Conservation (phyloP, 345 rosid genomes). For the Euphorbia pulcherrima region DNA sequence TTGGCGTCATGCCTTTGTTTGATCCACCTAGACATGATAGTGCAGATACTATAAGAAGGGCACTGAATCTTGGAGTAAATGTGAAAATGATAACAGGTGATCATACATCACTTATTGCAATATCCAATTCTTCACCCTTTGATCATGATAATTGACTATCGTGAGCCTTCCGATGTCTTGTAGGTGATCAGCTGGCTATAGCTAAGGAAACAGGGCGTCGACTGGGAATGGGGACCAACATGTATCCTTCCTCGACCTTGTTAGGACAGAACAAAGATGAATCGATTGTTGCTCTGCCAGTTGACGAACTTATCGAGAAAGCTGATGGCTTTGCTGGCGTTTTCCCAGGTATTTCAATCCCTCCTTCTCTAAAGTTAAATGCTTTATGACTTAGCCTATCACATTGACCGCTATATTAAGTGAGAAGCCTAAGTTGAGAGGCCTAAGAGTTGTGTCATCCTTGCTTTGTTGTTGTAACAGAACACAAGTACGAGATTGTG, state of each 20-base stretch:
- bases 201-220: slow-evolving; percentile 69
- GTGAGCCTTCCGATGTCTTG: not conserved
- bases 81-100: slow-evolving; percentile 65
- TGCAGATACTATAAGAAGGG: slow-evolving; percentile 55
- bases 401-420: not conserved
- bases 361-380: not conserved
- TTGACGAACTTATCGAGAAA: slow-evolving; percentile 47
- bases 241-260: slow-evolving; percentile 62
- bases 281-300: slow-evolving; percentile 51
- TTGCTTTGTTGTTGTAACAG: slow-evolving; percentile 22
- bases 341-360: slow-evolving; percentile 47
- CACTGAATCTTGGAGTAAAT: slow-evolving; percentile 62
- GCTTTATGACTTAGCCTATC: not conserved
- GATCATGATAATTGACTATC: not conserved
- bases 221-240: slow-evolving; percentile 65
- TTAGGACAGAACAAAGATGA: slow-evolving; percentile 62
- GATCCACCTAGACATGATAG: slow-evolving; percentile 71
- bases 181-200: slow-evolving; percentile 68
- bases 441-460: too few species aligned
- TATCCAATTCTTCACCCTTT: slow-evolving; percentile 1
- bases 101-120: not conserved
- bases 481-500: slow-evolving; percentile 69
- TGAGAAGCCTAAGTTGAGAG: too few species aligned
- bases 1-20: slow-evolving; percentile 57
- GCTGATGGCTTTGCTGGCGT: slow-evolving; percentile 41